These are phyloP conservation scores for Dryas drummondii DNA, from an alignment of 306 rosid genomes.

Conservation along the genomic window DNA sequence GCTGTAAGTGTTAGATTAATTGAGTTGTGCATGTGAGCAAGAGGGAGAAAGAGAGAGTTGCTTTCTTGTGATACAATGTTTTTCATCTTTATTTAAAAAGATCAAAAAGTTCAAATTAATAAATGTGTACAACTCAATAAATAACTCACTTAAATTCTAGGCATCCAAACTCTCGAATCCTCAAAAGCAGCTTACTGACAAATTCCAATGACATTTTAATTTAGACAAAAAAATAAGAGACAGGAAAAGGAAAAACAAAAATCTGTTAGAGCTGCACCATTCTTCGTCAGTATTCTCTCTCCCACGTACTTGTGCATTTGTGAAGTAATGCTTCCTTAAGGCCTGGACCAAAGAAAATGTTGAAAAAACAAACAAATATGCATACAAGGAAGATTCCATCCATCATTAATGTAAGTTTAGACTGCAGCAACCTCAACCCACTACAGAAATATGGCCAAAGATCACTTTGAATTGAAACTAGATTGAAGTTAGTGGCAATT, in stretches of 20 bases:
- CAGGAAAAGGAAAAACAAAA: slow-evolving; percentile 18
- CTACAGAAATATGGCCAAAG: too few relatives aligned
- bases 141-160: slow-evolving; percentile 75
- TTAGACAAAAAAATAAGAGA: slow-evolving; percentile 19
- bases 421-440: neutral
- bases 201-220: slow-evolving; percentile 27
- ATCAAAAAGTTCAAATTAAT: too few relatives aligned
- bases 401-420: neutral
- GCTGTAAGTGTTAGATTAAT: too few relatives aligned
- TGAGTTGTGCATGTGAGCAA: too few relatives aligned
- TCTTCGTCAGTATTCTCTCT: slow-evolving; percentile 74
- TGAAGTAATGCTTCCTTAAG: slow-evolving; percentile 87
- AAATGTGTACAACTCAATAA: neutral
- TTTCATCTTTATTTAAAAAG: too few relatives aligned
- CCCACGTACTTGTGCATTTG: slow-evolving; percentile 61
- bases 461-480: too few relatives aligned
- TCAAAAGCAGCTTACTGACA: slow-evolving; percentile 71
- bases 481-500: too few relatives aligned
- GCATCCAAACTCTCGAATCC: slow-evolving; percentile 57
- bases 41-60: too few relatives aligned
- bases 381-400: slow-evolving; percentile 1
- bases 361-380: slow-evolving; percentile 5
- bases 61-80: too few relatives aligned
- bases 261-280: slow-evolving; percentile 47
- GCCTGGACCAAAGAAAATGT: slow-evolving; percentile 47